Base-by-base conservation (phyloP, 345 rosid species). In the Citrus inodora region DNA sequence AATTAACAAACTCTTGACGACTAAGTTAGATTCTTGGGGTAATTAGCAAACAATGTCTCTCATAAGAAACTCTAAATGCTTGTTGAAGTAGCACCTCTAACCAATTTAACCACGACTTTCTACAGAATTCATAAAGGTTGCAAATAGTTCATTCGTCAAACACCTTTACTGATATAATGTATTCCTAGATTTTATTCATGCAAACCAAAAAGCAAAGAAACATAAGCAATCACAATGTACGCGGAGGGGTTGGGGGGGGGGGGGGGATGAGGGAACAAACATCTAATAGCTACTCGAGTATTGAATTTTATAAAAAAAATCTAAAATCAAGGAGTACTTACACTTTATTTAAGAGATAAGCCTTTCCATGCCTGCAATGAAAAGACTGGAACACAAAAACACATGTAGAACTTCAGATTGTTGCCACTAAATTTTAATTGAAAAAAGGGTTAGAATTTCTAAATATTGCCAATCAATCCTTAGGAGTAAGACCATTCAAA, bases 271-370 rank as follows among this genome's bases (percentile, higher is more conserved):
- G 13, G 51, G 13, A 46, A 46, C 4, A 22, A 4, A 30, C 51
- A 38, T 46, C 60, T 17, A 6, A 24, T 32, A 56, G 22, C 59
- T 70, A 21, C 67, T 16, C 4, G 8, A 55, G 67, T 53, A n/a
- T 46, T 28, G 38, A 46, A 70, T 16, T 32, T 25, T 10, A 35
- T 35, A 9, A 75, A 16, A 33, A 33, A 72, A 28, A 28, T 58
- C 53, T 37, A 70, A 67, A 48, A 82, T 67, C 70, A 60, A 73
- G 53, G 46, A 82, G 51, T 46, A 84, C 97, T 91, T 86, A 89
- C 98, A 85, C 92, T 42, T 88, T 88, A 68, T 88, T 88, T 77
- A 93, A 91, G 82, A 93, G 98, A 83, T 88, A 90, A 70, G 98
- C 98, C 82, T 80, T 86, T 75, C 98, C 96, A 82, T 93, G 88